Percentiles rank a stretch among this genome's conserved stretches.
phyloP scores from a whole-genome alignment of 2,329 filamentous ascomycete species.

The Dactylellina haptotyla region DNA sequence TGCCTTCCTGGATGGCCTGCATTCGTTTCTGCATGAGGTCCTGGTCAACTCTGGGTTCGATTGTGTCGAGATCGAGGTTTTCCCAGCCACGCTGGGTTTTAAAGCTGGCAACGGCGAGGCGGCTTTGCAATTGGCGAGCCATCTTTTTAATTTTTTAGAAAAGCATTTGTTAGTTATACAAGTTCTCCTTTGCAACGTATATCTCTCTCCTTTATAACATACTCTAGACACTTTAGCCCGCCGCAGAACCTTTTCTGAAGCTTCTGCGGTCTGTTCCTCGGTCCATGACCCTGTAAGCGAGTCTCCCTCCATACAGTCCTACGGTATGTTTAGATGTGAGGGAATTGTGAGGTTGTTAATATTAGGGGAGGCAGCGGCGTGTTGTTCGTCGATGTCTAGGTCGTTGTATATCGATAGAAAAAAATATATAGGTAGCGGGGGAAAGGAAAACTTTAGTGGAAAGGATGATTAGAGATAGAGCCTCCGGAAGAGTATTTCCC shows the following conservation, averaged over 20 bases:
- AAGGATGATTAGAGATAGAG: not conserved
- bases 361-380: not conserved
- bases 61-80: constrained; percentile 83
- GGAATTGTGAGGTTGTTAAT: not conserved
- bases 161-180: constrained; percentile 46
- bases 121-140: constrained; percentile 89
- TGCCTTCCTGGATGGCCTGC: constrained; percentile 58
- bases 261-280: constrained; percentile 59
- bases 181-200: constrained; percentile 40
- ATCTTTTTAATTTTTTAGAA: constrained; percentile 70
- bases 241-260: constrained; percentile 73
- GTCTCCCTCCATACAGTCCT: constrained; percentile 50
- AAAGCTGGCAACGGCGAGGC: constrained; percentile 93
- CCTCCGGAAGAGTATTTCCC: too few relatives aligned
- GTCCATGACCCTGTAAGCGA: constrained; percentile 48
- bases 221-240: constrained; percentile 81
- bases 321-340: not conserved
- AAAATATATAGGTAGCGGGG: not conserved
- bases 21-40: constrained; percentile 78
- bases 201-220: constrained; percentile 50
- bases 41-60: constrained; percentile 85
- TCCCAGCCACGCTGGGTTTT: constrained; percentile 97
- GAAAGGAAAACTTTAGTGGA: not conserved
- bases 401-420: not conserved
- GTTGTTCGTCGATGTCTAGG: not conserved